Conservation (phyloP, 2,329 filamentous ascomycete genomes). For the Pseudogymnoascus sp. region DNA sequence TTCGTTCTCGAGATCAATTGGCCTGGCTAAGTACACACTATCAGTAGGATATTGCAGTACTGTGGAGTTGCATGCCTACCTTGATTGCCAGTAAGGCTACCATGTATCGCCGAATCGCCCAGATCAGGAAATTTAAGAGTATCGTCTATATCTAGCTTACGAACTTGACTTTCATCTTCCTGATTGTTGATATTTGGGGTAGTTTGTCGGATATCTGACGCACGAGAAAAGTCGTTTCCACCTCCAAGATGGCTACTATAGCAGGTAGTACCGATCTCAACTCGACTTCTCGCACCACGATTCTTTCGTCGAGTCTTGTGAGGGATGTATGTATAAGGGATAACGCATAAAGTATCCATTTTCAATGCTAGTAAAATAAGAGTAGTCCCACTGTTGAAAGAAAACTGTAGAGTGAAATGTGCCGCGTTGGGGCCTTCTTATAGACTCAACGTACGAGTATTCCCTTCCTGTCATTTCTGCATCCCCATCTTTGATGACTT, state of each 20-base stretch:
- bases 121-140: background rate
- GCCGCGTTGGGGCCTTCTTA: background rate
- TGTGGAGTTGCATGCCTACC: background rate
- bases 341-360: background rate
- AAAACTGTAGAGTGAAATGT: background rate
- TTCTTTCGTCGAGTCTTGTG: background rate
- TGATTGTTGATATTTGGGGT: background rate
- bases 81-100: background rate
- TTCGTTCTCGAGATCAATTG: background rate
- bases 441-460: background rate
- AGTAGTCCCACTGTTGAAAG: background rate
- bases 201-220: background rate
- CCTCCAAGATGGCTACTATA: background rate
- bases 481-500: background rate
- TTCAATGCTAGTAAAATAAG: background rate
- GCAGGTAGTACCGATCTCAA: background rate
- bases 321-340: background rate
- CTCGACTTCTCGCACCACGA: background rate
- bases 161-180: background rate
- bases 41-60: background rate
- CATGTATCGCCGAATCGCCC: background rate
- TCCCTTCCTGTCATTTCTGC: background rate
- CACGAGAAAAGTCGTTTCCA: background rate
- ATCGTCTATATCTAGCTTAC: background rate
- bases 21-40: background rate